These are phyloP conservation scores for Beta macrorhiza DNA, from an alignment of 179 eudicot genomes.

Conservation along the genomic window DNA sequence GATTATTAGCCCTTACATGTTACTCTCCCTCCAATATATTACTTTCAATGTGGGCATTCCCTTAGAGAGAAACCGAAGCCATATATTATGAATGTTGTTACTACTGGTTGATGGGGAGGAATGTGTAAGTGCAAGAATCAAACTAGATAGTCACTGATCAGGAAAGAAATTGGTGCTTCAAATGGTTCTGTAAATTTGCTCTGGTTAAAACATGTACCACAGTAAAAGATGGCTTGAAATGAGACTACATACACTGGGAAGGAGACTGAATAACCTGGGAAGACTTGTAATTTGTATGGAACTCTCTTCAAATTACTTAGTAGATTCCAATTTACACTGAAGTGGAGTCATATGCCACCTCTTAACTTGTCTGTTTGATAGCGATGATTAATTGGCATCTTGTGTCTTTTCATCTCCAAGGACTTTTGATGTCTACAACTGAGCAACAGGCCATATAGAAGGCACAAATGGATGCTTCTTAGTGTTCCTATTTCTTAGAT, in stretches of 20 bases:
- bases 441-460: neutral
- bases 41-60: neutral
- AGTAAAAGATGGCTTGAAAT: neutral
- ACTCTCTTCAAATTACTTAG: too few species aligned
- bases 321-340: neutral
- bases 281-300: neutral
- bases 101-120: neutral
- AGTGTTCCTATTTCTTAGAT: neutral
- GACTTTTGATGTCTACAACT: neutral
- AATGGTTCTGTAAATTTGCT: neutral
- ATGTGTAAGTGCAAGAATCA: constrained; percentile 1
- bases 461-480: neutral
- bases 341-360: neutral
- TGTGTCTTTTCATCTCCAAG: neutral
- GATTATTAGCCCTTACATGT: neutral
- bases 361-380: neutral
- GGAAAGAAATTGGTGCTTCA: neutral
- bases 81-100: neutral
- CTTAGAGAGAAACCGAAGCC: neutral
- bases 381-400: constrained; percentile 2
- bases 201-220: neutral
- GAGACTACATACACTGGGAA: neutral
- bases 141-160: neutral
- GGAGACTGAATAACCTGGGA: constrained; percentile 5
- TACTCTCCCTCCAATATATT: too few species aligned